Conservation (phyloP, 495 filamentous ascomycete species). For the Neurospora africana region DNA sequence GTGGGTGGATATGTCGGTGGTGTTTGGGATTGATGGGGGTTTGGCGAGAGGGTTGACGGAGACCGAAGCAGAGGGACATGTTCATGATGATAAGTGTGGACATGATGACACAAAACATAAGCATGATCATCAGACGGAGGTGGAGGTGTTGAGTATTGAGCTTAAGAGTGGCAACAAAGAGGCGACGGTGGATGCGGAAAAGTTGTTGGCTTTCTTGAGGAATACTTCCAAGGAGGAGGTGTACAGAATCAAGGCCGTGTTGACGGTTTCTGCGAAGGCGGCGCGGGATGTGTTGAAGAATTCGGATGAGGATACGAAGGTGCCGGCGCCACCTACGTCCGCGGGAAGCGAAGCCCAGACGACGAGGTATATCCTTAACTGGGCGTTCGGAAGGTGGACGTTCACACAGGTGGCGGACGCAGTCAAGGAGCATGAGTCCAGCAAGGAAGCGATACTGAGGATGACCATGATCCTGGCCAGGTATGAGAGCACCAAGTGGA, state of each 20-base stretch:
- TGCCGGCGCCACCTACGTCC: not conserved
- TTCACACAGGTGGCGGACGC: constrained; percentile 51
- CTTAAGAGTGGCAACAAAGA: constrained; percentile 27
- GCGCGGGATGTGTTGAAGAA: constrained; percentile 40
- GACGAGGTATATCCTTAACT: constrained; percentile 75
- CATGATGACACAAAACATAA: constrained; percentile 27
- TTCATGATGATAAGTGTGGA: constrained; percentile 14
- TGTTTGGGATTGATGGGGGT: constrained; percentile 81
- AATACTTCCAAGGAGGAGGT: constrained; percentile 79
- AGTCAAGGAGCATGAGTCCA: constrained; percentile 36
- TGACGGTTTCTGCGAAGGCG: constrained; percentile 38
- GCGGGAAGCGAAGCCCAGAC: not conserved
- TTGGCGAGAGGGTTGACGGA: constrained; percentile 50
- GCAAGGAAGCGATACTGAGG: constrained; percentile 43
- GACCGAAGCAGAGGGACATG: constrained; percentile 21
- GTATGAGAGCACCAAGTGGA: constrained; percentile 82
- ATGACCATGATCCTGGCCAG: constrained; percentile 80
- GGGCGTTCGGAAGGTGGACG: constrained; percentile 95
- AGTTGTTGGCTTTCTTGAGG: constrained; percentile 55
- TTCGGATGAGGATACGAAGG: constrained; percentile 41
- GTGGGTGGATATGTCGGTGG: constrained; percentile 58
- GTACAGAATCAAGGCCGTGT: constrained; percentile 87
- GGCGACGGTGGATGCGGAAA: constrained; percentile 47
- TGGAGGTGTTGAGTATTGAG: constrained; percentile 76
- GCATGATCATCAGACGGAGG: constrained; percentile 61